These are phyloP conservation scores for Fusarium algeriense DNA, from an alignment of 2,329 filamentous ascomycete genomes.

Conservation along the genomic window DNA sequence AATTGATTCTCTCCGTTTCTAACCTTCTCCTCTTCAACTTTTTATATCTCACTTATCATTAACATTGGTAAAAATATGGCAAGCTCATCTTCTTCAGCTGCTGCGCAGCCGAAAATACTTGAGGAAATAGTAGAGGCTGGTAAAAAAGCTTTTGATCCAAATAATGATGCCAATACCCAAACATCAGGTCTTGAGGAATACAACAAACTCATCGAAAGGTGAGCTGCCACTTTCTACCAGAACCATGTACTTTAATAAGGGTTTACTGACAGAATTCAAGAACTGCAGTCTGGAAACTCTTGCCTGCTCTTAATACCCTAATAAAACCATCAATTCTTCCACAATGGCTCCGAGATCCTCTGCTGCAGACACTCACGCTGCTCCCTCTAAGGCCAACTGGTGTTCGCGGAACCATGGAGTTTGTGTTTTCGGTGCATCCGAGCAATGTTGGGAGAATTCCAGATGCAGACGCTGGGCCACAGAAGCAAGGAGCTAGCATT, in stretches of 20 bases:
- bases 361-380: slow-evolving; percentile 69
- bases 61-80: slow-evolving; percentile 43
- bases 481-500: slow-evolving; percentile 72
- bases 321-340: slow-evolving; percentile 72
- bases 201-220: slow-evolving; percentile 63
- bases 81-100: slow-evolving; percentile 38
- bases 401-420: slow-evolving; percentile 76
- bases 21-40: background rate
- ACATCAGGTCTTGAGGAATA: slow-evolving; percentile 56
- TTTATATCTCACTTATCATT: background rate
- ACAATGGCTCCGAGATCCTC: slow-evolving; percentile 67
- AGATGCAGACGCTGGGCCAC: slow-evolving; percentile 56
- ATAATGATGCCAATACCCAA: slow-evolving; percentile 50
- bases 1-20: slow-evolving; percentile 22
- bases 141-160: slow-evolving; percentile 64
- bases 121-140: slow-evolving; percentile 56
- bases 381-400: slow-evolving; percentile 73
- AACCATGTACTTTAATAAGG: background rate
- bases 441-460: slow-evolving; percentile 58
- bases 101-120: slow-evolving; percentile 48
- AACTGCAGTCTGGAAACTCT: slow-evolving; percentile 62
- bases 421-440: slow-evolving; percentile 77
- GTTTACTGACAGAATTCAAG: slow-evolving; percentile 43
- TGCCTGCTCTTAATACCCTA: slow-evolving; percentile 72
- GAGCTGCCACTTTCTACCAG: slow-evolving; percentile 29